Percentiles rank a stretch among this genome's conserved stretches.
phyloP scores from a whole-genome alignment of 1,139 yeast genomes.

The Lodderomyces pseudojiufengensis region DNA sequence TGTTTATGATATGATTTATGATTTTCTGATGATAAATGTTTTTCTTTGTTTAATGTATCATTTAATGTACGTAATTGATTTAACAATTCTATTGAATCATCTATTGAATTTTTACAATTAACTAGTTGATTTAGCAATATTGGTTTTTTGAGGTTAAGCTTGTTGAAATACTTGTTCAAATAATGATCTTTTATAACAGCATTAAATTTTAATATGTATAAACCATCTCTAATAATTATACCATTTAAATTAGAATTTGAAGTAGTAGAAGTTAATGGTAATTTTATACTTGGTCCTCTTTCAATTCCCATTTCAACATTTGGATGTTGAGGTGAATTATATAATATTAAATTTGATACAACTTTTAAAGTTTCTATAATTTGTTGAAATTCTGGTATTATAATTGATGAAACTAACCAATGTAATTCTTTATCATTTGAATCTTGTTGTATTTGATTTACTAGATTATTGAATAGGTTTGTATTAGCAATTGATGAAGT shows the following conservation, averaged over 20 bases:
- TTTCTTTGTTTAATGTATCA: conserved; percentile 2
- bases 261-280: conserved; percentile 37
- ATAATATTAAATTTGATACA: conserved; percentile 35
- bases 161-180: conserved; percentile 29
- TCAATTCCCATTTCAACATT: conserved; percentile 24
- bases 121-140: conserved; percentile 32
- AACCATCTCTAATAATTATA: conserved; percentile 40
- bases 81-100: conserved; percentile 27
- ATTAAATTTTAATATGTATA: conserved; percentile 30
- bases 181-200: conserved; percentile 27
- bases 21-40: conserved; percentile 11
- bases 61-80: conserved; percentile 15
- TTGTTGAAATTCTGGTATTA: conserved; percentile 38
- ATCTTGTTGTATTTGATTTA: conserved; percentile 15
- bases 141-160: conserved; percentile 27
- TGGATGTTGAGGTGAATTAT: conserved; percentile 40
- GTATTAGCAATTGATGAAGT: not conserved
- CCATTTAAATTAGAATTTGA: conserved; percentile 43
- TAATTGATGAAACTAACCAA: conserved; percentile 33
- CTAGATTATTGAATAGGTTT: not conserved
- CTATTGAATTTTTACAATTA: conserved; percentile 31
- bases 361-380: conserved; percentile 39
- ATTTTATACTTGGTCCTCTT: conserved; percentile 37
- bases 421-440: conserved; percentile 36
- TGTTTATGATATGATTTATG: conserved; percentile 15